phyloP scores from a whole-genome alignment of 140 eudicot species.

The Erigeron philadelphicus region DNA sequence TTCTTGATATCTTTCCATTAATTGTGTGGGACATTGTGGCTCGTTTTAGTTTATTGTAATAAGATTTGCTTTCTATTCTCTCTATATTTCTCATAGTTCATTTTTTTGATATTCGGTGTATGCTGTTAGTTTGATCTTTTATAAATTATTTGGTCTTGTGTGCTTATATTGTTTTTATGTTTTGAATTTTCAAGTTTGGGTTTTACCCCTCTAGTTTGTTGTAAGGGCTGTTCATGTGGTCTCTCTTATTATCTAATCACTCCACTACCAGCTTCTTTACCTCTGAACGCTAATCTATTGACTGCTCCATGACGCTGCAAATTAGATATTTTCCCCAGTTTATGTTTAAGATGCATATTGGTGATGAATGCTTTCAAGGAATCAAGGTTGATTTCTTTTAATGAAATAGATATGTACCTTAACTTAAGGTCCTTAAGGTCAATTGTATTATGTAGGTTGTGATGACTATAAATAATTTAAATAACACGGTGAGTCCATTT shows the following conservation, averaged over 20 bases:
- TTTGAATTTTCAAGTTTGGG: slow-evolving; percentile 14
- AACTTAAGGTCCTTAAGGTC: not conserved
- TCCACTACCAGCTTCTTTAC: slow-evolving; percentile 12
- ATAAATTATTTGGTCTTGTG: not conserved
- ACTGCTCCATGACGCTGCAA: slow-evolving; percentile 1
- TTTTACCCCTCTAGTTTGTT: slow-evolving; percentile 2
- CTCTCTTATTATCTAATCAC: not conserved
- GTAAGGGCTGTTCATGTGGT: not conserved
- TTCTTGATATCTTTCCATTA: not conserved
- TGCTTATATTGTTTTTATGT: slow-evolving; percentile 9
- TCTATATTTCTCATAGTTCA: not conserved
- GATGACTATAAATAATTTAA: not conserved
- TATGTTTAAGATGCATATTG: slow-evolving; percentile 9
- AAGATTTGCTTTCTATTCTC: slow-evolving; percentile 5
- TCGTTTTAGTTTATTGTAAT: not conserved
- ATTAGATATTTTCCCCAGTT: slow-evolving; percentile 20
- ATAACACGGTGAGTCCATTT: not conserved
- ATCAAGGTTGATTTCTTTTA: not conserved
- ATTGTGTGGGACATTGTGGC: not conserved
- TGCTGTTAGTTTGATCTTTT: not conserved
- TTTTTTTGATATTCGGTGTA: slow-evolving; percentile 13
- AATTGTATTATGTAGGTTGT: not conserved
- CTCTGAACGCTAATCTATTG: not conserved
- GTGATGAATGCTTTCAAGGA: slow-evolving; percentile 3
- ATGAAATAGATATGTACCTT: not conserved